Base-by-base conservation (phyloP, 2,329 filamentous ascomycete species). In the Coniella vitis region DNA sequence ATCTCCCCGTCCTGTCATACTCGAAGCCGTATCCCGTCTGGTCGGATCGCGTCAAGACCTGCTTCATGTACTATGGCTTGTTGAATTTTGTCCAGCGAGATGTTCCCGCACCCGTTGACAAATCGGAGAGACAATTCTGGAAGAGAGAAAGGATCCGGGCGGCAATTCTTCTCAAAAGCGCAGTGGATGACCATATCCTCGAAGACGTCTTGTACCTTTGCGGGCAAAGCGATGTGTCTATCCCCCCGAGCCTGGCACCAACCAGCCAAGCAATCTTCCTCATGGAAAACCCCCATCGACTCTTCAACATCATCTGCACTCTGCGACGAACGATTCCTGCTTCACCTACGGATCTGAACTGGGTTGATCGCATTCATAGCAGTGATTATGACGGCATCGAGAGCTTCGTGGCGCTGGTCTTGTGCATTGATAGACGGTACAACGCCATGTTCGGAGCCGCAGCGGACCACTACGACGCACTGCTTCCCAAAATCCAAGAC, bases 101-200 rank as follows among this genome's bases (percentile, higher is more conserved):
- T 20, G 38, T 39, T 5, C 36, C 37, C 13, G 19, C 29, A 7
- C 45, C 45, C 4, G 31, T 41, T 8, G 14, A 43, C 14, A 34
- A 39, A 14, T 20, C 25, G 20, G 45, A 47, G 37, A 32, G 39
- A 20, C 19, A 37, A 12, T 31, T 31, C 12, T 45, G 51, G 8
- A 38, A 44, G 14, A 22, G 29, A 17, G 35, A 39, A 16, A 43
- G 51, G 21, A 39, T 53, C n/a, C 47, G 47, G 12, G 47, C 51
- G n/a, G 39, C 38, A 1, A 32, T 47, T 2, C 25, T 53, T 1
- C 44, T 53, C 7, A 53, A 53, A 22, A 38, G 40, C 2, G 51
- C 51, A n/a, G 31, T 53, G 21, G 43, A 50, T n/a, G 51, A 53
- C 39, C 47, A 53, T 19, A 47, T 53, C 31, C 43, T 53, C 17